phyloP scores from a whole-genome alignment of 2,329 filamentous ascomycete species.

The Pseudogymnoascus pannorum region DNA sequence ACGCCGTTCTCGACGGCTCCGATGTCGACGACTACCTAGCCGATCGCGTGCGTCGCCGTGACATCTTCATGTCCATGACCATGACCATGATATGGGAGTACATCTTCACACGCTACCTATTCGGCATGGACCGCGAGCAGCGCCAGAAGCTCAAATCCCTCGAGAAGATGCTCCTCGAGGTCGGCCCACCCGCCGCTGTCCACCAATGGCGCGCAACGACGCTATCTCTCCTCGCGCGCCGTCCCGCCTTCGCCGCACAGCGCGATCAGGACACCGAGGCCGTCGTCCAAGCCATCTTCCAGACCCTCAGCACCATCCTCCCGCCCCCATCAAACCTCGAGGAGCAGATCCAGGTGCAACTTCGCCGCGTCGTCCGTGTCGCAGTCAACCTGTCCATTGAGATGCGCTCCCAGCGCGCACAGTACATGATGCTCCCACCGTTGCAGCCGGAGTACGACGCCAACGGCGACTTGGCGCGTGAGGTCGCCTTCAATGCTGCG shows the following conservation, averaged over 20 bases:
- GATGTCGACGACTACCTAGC: constrained; percentile 83
- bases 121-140: constrained; percentile 97
- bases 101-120: constrained; percentile 94
- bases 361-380: constrained; percentile 79
- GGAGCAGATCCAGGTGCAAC: constrained; percentile 70
- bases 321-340: constrained; percentile 79
- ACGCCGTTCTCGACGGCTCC: constrained; percentile 85
- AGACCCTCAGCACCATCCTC: constrained; percentile 74
- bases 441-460: constrained; percentile 91
- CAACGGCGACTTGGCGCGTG: constrained; percentile 80
- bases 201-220: constrained; percentile 96
- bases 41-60: constrained; percentile 80
- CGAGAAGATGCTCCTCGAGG: constrained; percentile 84
- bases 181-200: constrained; percentile 81
- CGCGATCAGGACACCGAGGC: constrained; percentile 87
- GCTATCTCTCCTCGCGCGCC: constrained; percentile 75
- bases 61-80: constrained; percentile 96
- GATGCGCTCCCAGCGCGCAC: constrained; percentile 93
- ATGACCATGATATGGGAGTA: constrained; percentile 99
- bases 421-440: constrained; percentile 98
- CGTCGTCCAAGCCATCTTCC: constrained; percentile 85
- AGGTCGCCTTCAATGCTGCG: constrained; percentile 83
- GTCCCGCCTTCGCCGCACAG: constrained; percentile 72
- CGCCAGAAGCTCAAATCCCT: constrained; percentile 94
- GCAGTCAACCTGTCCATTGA: constrained; percentile 89